Evolutionary conservation across 257 asterid genomes (phyloP).

Genomic region (Solanum commersonii): DNA sequence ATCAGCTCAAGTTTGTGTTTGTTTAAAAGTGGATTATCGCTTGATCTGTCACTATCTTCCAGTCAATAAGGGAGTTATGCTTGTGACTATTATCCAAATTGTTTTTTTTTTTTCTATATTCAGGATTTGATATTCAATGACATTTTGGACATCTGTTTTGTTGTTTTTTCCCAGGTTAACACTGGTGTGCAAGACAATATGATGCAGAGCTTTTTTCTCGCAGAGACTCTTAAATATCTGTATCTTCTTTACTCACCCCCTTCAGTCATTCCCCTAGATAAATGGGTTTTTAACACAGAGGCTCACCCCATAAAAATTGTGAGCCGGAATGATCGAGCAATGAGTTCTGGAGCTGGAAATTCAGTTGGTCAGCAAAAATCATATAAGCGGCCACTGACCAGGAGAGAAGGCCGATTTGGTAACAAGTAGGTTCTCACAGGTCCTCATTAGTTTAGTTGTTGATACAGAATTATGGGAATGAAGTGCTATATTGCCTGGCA

Average conservation of each 20-base stretch:
- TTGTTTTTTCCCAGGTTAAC: conserved; percentile 48
- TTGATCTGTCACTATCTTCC: background rate
- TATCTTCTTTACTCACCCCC: conserved; percentile 93
- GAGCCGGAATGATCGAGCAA: conserved; percentile 28
- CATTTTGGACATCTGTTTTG: background rate
- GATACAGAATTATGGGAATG: too few species aligned
- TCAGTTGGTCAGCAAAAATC: conserved; percentile 17
- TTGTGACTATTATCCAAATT: background rate
- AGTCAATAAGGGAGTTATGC: background rate
- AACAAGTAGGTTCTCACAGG: too few species aligned
- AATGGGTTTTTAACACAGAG: conserved; percentile 97
- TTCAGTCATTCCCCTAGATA: conserved; percentile 76
- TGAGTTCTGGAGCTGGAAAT: conserved; percentile 19
- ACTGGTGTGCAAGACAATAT: conserved; percentile 91
- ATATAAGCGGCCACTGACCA: conserved; percentile 40
- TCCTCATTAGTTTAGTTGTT: too few species aligned
- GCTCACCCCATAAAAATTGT: conserved; percentile 86
- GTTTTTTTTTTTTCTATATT: background rate
- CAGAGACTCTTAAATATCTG: conserved; percentile 89
- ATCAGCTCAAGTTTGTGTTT: background rate
- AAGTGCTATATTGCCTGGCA: too few species aligned
- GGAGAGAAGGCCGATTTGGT: conserved; percentile 53
- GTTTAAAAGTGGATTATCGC: background rate
- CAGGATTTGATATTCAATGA: background rate
- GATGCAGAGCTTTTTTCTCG: conserved; percentile 99